Base-by-base conservation (phyloP, 2,329 filamentous ascomycete genomes). In the Exophiala phaeomuriformis region DNA sequence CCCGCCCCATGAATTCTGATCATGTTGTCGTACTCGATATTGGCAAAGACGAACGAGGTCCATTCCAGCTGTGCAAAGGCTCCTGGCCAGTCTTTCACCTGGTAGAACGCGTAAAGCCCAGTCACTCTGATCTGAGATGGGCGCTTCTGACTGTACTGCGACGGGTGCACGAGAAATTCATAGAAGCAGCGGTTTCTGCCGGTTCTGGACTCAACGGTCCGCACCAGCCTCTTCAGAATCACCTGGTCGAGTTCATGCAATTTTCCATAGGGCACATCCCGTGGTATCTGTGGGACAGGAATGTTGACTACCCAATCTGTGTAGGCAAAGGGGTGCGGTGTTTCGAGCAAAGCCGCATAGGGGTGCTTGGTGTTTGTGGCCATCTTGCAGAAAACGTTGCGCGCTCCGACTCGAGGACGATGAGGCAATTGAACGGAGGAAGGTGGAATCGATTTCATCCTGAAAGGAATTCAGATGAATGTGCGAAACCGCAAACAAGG, bases 31-130 rank as follows among this genome's bases (percentile, higher is more conserved):
- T 51, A 49, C 31, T 55, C 51, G 5, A 59, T 47, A 12, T 56
- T 59, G 6, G 52, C 57, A 10, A 57, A 42, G 8, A 59, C 48
- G 35, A 56, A 59, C 4, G 44, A 41, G 7, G 54, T 57, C 57
- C 57, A 59, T 10, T 55, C 31, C 19, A 55, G 31, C 29, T 59
- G 54, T 35, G 32, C 44, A 12, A 42, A 19, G 5, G 54, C 54
- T 12, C 49, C 49, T 3, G 48, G 54, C 57, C 57, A 59, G 36
- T 59, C 54, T 35, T 57, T 48, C 42, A 59, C 54, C 28, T 59
- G 51, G 40, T 59, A 44, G 8, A 47, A 43, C 2, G 54, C 57
- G 27, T 57, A 59, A 4, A 59, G 43, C 4, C 45, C 42, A 12
- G 51, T 57, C n/a, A 59, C 39, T n/a, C 39, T 37, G 36, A 54